Percentiles rank a stretch among this genome's conserved stretches.
Conservation (phyloP, 2,329 filamentous ascomycete genomes). For the Fusarium nodosum region DNA sequence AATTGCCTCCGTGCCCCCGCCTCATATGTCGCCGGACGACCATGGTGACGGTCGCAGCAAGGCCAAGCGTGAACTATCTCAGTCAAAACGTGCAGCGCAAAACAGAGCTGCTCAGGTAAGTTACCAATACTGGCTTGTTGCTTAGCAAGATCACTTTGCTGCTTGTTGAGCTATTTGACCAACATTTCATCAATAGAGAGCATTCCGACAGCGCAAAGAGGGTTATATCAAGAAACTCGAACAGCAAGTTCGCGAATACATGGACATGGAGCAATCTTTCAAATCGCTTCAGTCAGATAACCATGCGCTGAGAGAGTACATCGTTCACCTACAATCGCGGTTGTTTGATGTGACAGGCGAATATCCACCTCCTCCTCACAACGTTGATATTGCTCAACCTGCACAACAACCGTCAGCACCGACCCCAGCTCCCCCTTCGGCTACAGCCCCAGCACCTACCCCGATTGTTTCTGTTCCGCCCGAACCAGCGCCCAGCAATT, state of each 20-base stretch:
- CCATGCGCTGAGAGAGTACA: constrained; percentile 90
- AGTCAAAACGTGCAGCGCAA: constrained; percentile 95
- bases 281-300: constrained; percentile 91
- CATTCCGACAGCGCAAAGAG: constrained; percentile 97
- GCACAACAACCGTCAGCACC: constrained; percentile 45
- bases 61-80: constrained; percentile 90
- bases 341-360: constrained; percentile 87
- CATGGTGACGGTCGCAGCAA: constrained; percentile 76
- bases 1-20: constrained; percentile 53
- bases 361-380: constrained; percentile 84
- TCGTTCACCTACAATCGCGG: constrained; percentile 88
- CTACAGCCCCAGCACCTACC: neutral
- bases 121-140: constrained; percentile 17
- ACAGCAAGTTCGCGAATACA: constrained; percentile 87
- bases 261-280: constrained; percentile 79
- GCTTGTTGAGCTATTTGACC: constrained; percentile 29
- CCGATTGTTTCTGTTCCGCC: constrained; percentile 22
- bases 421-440: constrained; percentile 35
- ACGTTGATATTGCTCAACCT: constrained; percentile 73
- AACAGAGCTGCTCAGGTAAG: constrained; percentile 96
- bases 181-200: constrained; percentile 72
- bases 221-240: constrained; percentile 98
- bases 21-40: constrained; percentile 47
- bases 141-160: neutral
- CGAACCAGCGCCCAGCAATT: constrained; percentile 47